Evolutionary conservation across 2,329 filamentous ascomycete species (phyloP).

Genomic region (Pestalotiopsis sp.): DNA sequence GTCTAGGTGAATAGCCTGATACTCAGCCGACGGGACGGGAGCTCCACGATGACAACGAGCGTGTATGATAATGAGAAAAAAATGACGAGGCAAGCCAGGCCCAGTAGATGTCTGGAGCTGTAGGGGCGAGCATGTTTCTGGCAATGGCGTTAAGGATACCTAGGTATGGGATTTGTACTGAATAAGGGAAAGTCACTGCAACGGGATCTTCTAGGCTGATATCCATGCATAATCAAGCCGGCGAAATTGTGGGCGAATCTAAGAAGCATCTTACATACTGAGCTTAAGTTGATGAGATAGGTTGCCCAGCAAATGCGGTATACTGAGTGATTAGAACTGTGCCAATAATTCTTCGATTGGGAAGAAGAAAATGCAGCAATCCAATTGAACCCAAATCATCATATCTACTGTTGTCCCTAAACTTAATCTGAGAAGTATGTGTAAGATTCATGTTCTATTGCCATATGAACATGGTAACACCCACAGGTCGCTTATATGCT

Average conservation of each 20-base stretch:
- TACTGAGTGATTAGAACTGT: too few relatives aligned
- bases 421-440: too few relatives aligned
- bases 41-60: not conserved
- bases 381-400: too few relatives aligned
- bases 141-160: not conserved
- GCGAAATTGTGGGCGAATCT: not conserved
- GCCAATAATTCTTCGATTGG: too few relatives aligned
- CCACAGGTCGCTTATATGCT: too few relatives aligned
- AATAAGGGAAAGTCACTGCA: not conserved
- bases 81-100: not conserved
- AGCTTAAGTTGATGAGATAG: too few relatives aligned
- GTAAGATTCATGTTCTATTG: too few relatives aligned
- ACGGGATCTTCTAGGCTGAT: not conserved
- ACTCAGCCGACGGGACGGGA: not conserved
- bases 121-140: not conserved
- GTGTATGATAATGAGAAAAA: not conserved
- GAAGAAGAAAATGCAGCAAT: too few relatives aligned
- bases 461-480: too few relatives aligned
- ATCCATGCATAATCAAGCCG: not conserved
- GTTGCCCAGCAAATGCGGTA: too few relatives aligned
- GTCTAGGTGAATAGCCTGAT: conserved; percentile 46
- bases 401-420: too few relatives aligned
- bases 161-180: not conserved
- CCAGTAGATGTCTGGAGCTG: not conserved
- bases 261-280: too few relatives aligned